These are phyloP conservation scores for Termitomyces sp. DNA, from an alignment of 768 basidiomycete species.

Conservation along the genomic window DNA sequence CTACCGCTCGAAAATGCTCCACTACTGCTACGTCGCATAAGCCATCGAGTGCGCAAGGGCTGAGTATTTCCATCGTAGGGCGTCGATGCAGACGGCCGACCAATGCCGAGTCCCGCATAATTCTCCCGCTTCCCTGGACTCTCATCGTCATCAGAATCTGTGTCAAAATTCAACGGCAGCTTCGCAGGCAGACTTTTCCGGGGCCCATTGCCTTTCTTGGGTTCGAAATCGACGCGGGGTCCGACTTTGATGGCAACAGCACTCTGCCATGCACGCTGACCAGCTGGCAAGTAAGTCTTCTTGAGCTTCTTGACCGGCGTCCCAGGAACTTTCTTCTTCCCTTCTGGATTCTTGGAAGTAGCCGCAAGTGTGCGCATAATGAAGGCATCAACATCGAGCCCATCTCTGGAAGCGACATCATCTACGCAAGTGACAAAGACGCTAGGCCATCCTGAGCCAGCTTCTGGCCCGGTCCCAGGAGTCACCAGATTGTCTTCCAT, in stretches of 20 bases:
- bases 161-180: constrained; percentile 32
- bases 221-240: constrained; percentile 36
- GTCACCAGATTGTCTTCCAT: constrained; percentile 66
- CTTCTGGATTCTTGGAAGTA: constrained; percentile 42
- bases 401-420: constrained; percentile 23
- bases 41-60: constrained; percentile 46
- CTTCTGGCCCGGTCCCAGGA: constrained; percentile 51
- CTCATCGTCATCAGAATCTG: constrained; percentile 59
- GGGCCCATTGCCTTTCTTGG: constrained; percentile 43
- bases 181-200: constrained; percentile 71
- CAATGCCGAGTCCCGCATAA: constrained; percentile 64
- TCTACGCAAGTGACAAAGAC: constrained; percentile 38
- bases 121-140: constrained; percentile 59
- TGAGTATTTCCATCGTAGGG: constrained; percentile 23
- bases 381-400: constrained; percentile 58
- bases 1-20: constrained; percentile 78
- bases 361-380: constrained; percentile 64
- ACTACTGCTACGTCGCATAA: constrained; percentile 76
- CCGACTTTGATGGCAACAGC: constrained; percentile 69
- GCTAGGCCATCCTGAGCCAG: constrained; percentile 59
- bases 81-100: constrained; percentile 39
- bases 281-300: constrained; percentile 48
- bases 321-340: constrained; percentile 62
- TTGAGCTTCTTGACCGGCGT: constrained; percentile 79
- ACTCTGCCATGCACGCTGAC: constrained; percentile 75